Conservation (phyloP, 306 rosid genomes). For the Quercus berberidifolia region DNA sequence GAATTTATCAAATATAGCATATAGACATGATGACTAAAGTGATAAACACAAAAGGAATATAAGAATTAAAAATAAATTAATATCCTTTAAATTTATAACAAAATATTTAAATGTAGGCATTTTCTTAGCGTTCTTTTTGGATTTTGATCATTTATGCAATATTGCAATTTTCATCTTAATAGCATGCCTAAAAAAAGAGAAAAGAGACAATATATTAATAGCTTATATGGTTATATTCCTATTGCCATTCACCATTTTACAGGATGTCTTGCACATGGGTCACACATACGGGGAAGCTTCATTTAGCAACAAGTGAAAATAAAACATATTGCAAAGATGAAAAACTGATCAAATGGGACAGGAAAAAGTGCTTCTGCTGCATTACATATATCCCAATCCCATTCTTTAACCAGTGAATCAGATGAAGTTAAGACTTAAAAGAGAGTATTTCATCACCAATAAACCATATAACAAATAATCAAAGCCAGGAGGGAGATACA, state of each 20-base stretch:
- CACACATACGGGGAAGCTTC: too few species aligned
- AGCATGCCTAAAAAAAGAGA: not conserved
- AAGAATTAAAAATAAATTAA: too few species aligned
- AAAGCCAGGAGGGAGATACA: too few species aligned
- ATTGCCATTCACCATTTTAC: not conserved
- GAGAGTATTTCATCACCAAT: too few species aligned
- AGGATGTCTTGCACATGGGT: too few species aligned
- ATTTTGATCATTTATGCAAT: too few species aligned
- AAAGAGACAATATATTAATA: not conserved
- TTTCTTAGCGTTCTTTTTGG: too few species aligned
- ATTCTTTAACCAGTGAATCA: not conserved
- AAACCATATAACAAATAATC: too few species aligned
- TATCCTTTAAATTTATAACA: too few species aligned
- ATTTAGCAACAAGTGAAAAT: too few species aligned
- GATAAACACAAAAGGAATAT: not conserved
- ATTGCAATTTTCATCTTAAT: not conserved
- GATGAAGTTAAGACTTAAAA: not conserved
- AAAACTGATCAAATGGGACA: not conserved
- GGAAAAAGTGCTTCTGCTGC: not conserved
- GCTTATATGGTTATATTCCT: not conserved
- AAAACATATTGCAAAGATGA: too few species aligned
- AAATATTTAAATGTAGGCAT: too few species aligned
- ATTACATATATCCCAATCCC: not conserved
- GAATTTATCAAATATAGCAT: conserved; percentile 5
- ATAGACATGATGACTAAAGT: conserved; percentile 2